Conservation (phyloP, 2,329 filamentous ascomycete genomes). For the Fusarium odoratissimum region DNA sequence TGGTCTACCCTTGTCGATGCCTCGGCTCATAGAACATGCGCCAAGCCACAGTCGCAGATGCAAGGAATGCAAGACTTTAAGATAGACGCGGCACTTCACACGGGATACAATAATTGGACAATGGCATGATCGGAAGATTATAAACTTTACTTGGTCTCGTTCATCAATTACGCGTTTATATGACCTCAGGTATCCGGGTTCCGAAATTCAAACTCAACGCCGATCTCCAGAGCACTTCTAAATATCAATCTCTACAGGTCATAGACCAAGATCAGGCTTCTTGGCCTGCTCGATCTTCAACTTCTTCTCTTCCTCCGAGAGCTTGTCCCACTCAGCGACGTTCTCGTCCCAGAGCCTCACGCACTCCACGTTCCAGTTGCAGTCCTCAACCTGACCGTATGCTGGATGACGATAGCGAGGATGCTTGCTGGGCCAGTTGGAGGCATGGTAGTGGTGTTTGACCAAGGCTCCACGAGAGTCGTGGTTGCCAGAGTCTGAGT, state of each 20-base stretch:
- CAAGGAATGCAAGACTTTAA: not conserved
- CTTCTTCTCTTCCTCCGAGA: conserved; percentile 70
- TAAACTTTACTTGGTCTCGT: not conserved
- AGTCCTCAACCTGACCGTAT: conserved; percentile 76
- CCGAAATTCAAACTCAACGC: conserved; percentile 24
- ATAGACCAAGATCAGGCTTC: conserved; percentile 14
- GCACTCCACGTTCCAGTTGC: conserved; percentile 76
- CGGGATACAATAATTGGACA: not conserved
- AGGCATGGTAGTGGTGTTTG: conserved; percentile 81
- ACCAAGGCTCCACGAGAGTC: conserved; percentile 73
- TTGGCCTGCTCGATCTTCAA: conserved; percentile 55
- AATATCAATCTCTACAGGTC: not conserved
- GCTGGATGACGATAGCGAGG: conserved; percentile 75
- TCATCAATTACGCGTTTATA: not conserved
- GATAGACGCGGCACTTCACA: not conserved
- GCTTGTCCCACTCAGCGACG: conserved; percentile 67
- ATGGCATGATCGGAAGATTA: not conserved
- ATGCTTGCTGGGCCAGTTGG: conserved; percentile 75
- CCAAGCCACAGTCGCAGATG: conserved; percentile 21
- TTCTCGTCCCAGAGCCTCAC: conserved; percentile 74
- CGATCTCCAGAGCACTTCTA: conserved; percentile 8
- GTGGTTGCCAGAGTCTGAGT: conserved; percentile 79
- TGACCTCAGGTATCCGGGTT: conserved; percentile 10
- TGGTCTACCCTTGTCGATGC: conserved; percentile 7
- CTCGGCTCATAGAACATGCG: conserved; percentile 14